Evolutionary conservation across 2,329 filamentous ascomycete genomes (phyloP), one percentile per base, ranked within the genome.

Genomic region (Epichloe aotearoae): DNA sequence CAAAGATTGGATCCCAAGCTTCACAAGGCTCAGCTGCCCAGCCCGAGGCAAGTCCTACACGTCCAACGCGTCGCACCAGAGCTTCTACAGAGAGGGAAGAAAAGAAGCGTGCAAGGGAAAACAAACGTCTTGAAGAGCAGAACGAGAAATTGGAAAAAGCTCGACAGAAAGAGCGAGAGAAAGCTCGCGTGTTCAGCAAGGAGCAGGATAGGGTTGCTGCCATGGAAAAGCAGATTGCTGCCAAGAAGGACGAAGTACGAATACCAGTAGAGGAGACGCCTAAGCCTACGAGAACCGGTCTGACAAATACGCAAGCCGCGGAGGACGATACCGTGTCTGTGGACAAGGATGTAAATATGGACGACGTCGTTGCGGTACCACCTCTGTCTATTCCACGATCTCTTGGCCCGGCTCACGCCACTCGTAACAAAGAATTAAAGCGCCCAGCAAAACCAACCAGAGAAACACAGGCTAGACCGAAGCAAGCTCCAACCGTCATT

Each of bases 141-240:
- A 73, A 77, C 61, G 71, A 71, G 20, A 83, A 80, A 60, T 69
- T 86, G 3, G 81, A 85, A 56, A 85, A 82, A 59, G 79, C 76
- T 42, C 78, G 84, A 8, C 78, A 82, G 57, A 83, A 84, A 64
- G 83, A 88, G 61, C 74, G 83, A 5, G 79, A 84, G 57, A 86
- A 85, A 62, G 84, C 79, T 6, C 71, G 73, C 15, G 68, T 76
- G 3, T 79, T 77, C 54, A 79, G 71, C 60, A 69, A 78, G 56
- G 77, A 82, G 55, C 75, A 79, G 55, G 77, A 81, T 55, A 73
- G 67, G 55, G 66, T 74, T 42, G 71, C 70, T 36, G 66, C 68
- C 1, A 71, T 77, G 73, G 77, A 80, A 63, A 73, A 73, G 55
- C 68, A 77, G 54, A 59, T 76, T 39, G 68, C 70, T 2, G 69